phyloP scores from a whole-genome alignment of 192 early-diverging fungal species.

The Diversispora epigaea region DNA sequence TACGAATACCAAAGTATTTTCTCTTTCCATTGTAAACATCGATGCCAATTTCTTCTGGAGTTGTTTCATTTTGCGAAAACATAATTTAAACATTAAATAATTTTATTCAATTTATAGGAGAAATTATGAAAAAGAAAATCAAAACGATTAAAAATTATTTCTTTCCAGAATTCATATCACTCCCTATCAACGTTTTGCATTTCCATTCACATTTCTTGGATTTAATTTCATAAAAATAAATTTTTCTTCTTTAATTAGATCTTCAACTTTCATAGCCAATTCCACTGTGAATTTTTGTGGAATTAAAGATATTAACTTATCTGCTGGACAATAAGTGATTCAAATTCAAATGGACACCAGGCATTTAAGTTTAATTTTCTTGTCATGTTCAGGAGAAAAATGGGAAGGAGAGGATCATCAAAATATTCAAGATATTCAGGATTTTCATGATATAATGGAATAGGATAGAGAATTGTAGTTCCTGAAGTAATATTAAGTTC shows the following conservation, averaged over 20 bases:
- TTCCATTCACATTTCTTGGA: no score
- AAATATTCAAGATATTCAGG: neutral
- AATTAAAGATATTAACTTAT: neutral
- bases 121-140: no score
- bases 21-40: no score
- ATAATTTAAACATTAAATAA: no score
- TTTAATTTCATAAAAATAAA: slow-evolving; percentile 12
- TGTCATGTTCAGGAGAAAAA: neutral
- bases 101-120: no score
- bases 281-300: slow-evolving; percentile 7
- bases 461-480: slow-evolving; percentile 9
- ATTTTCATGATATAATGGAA: slow-evolving; percentile 10
- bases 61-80: no score
- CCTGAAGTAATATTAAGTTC: neutral
- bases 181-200: no score
- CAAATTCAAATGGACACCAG: slow-evolving; percentile 17
- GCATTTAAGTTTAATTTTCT: neutral
- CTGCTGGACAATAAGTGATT: slow-evolving; percentile 1
- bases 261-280: neutral
- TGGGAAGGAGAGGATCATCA: neutral
- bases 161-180: no score
- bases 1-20: no score
- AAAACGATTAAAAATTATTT: no score
- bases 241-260: slow-evolving; percentile 1
- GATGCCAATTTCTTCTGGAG: no score